These are phyloP conservation scores for Haplosporangium sp. DNA, from an alignment of 371 early-diverging fungal genomes.

Conservation along the genomic window DNA sequence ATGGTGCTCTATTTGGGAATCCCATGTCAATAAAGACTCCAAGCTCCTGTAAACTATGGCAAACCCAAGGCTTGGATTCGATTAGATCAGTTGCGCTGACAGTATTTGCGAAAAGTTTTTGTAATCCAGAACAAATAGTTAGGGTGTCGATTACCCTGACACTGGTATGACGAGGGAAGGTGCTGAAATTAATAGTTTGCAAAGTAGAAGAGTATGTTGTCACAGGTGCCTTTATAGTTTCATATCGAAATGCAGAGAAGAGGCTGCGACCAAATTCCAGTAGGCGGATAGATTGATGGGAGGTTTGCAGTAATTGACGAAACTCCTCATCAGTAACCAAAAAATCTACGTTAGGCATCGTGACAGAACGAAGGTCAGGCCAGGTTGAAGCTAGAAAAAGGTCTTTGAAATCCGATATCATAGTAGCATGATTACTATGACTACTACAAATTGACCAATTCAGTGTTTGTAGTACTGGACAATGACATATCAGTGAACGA, in stretches of 20 bases:
- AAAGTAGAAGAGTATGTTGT: background rate
- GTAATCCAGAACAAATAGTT: background rate
- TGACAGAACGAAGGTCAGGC: background rate
- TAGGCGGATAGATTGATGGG: background rate
- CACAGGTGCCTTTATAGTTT: background rate
- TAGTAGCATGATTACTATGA: too few relatives aligned
- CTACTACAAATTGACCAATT: background rate
- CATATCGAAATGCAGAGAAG: background rate
- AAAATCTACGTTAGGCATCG: background rate
- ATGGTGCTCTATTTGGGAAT: background rate
- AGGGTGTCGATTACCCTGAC: background rate
- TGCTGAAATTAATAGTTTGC: background rate
- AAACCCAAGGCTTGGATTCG: background rate
- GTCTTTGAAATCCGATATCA: background rate
- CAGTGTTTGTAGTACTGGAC: background rate
- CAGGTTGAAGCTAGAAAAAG: slow-evolving; percentile 3
- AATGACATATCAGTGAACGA: background rate
- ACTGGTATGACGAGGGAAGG: background rate
- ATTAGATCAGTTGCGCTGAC: background rate
- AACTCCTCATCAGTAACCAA: background rate
- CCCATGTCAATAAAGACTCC: slow-evolving; percentile 2
- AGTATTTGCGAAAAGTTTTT: background rate
- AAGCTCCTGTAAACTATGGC: background rate
- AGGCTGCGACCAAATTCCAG: background rate
- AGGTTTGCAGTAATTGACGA: background rate